Evolutionary conservation across 2,329 filamentous ascomycete genomes (phyloP).

Genomic region (Colletotrichum aenigma): DNA sequence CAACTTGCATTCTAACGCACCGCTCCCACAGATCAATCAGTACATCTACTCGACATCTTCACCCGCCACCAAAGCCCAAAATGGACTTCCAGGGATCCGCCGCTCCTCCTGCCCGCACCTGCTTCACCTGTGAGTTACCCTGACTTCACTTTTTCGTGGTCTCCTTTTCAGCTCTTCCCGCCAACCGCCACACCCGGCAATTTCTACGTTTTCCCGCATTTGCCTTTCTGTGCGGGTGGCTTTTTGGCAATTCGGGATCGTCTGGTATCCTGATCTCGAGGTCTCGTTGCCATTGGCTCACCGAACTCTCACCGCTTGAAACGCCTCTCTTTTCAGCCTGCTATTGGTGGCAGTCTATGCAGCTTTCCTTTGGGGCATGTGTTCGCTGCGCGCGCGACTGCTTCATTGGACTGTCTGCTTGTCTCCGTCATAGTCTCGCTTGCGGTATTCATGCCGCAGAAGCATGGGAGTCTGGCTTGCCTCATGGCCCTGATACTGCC

Average conservation of each 20-base stretch:
- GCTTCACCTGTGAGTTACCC: constrained; percentile 55
- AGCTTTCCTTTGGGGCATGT: background rate
- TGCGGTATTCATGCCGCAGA: background rate
- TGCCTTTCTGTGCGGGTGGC: constrained; percentile 10
- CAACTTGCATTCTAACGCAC: background rate
- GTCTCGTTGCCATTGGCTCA: constrained; percentile 6
- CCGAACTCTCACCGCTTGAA: background rate
- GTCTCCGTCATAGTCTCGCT: background rate
- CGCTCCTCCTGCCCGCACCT: constrained; percentile 38
- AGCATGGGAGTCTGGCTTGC: background rate
- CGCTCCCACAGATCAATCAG: background rate
- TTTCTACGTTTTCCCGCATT: background rate
- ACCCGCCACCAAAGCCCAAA: constrained; percentile 20
- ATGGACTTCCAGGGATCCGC: constrained; percentile 38
- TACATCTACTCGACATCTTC: background rate
- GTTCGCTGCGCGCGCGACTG: background rate
- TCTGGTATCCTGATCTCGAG: background rate
- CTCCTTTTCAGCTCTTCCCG: background rate
- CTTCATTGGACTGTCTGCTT: background rate
- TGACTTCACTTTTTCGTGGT: background rate
- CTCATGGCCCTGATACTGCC: background rate
- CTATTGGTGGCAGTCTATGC: constrained; percentile 10
- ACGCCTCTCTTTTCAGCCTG: background rate
- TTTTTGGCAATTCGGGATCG: background rate
- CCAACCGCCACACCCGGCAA: background rate